Evolutionary conservation across 2,329 filamentous ascomycete genomes (phyloP), one percentile per base, ranked within the genome.

Genomic region (Drechmeria coniospora): DNA sequence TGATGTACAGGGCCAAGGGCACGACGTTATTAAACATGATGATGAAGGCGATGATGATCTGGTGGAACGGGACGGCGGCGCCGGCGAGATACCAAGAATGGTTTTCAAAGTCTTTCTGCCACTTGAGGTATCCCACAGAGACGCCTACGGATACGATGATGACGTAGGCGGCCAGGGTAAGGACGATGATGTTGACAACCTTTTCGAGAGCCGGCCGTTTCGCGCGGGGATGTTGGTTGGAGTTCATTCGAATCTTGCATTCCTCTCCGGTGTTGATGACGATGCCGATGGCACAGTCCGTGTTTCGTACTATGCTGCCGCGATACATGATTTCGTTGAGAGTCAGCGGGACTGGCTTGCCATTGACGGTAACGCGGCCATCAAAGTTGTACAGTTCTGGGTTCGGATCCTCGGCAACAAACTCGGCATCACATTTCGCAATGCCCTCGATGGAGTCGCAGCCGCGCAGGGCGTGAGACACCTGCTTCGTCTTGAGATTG

Each of bases 11-110:
- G 0, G 84, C 83, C 11, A 95, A 66, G 0, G 87, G 87, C 33
- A 94, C 86, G 54, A 93, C 74, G 21, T 90, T 95, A 51, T 94
- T 95, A 56, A 92, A 92, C 73, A 93, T 87, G 53, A 95, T 93
- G 39, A 92, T 73, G 48, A 84, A 94, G 0, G 81, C 84, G 16
- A 87, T 76, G 37, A 94, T 76, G 33, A 92, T 83, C 19, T 84
- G 74, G 38, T 82, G 71, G 40, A 82, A 79, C 1, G 68, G 63
- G n/a, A 93, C 81, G 4, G 60, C 64, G 1, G 81, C 77, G 30
- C 70, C 54, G 4, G 61, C 50, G 12, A 94, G 58, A 43, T 92
- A 94, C 77, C 79, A 92, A 2, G 81, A 69, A 10, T 67, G 51
- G 15, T 59, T 53, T 47, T 92, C 83, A 8, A 70, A 73, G 5